phyloP scores from a whole-genome alignment of 371 early-diverging fungal species.

The Lichtheimia corymbifera region DNA sequence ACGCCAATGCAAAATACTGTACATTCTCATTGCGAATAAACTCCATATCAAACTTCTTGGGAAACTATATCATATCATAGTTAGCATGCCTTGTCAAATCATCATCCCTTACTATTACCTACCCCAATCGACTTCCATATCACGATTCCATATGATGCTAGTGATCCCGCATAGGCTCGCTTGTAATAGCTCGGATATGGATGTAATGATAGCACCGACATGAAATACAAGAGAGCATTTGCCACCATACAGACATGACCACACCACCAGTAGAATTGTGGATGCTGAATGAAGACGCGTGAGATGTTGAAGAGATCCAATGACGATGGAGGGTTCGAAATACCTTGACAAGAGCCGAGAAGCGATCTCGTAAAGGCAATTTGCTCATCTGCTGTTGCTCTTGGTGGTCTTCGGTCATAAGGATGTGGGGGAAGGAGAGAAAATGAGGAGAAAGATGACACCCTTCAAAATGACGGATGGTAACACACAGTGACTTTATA shows the following conservation, averaged over 20 bases:
- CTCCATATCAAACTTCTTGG: constrained; percentile 32
- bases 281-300: constrained; percentile 31
- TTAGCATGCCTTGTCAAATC: background rate
- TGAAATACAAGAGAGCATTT: constrained; percentile 36
- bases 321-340: background rate
- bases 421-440: background rate
- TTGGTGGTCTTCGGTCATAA: background rate
- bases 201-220: constrained; percentile 40
- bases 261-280: constrained; percentile 62
- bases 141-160: constrained; percentile 80
- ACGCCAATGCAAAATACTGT: constrained; percentile 83
- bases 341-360: constrained; percentile 2
- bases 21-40: constrained; percentile 82
- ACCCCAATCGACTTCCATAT: constrained; percentile 83
- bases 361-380: background rate
- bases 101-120: constrained; percentile 13
- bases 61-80: constrained; percentile 34
- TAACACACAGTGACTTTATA: too few species aligned
- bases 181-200: constrained; percentile 46
- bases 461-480: too few species aligned
- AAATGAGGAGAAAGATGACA: too few species aligned
- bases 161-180: constrained; percentile 70
- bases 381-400: background rate
- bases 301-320: background rate
- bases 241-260: constrained; percentile 42